Evolutionary conservation across 257 asterid species (phyloP), one percentile per base, ranked within the genome.

Genomic region (Ilex asprella): DNA sequence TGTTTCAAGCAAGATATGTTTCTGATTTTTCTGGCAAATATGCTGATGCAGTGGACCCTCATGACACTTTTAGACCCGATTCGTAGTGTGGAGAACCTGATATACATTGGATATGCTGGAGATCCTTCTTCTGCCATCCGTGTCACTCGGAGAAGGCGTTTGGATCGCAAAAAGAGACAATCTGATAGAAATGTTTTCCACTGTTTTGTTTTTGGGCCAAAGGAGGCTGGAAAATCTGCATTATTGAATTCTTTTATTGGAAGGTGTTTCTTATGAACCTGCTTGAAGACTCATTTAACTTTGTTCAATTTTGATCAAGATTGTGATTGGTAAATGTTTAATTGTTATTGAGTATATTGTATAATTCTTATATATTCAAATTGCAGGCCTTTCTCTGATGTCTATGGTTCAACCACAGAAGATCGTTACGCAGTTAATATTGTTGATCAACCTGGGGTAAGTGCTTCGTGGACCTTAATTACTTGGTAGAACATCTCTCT

Each of bases 141-240:
- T 62, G 71, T 92, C 57, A 85, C 96, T 71, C 83, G 96, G 53
- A 81, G 97, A 82, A 89, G 96, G 70, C 87, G 87, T 44, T n/a
- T 83, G 46, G 96, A 92, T 83, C 94, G 94, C 65, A 89, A 86
- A 82, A 92, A 82, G 91, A 89, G 89, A 68, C 91, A 80, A 58
- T 79, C 94, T 7, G 96, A 86, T 54, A 78, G 93, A 78, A 86
- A 76, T 69, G 91, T 89, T 60, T 84, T 79, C 75, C 96, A 89
- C 56, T 92, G 97, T 72, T 89, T 80, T 79, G 97, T 92, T 63
- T 89, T 92, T 82, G 97, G 96, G 68, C 95, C 99, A 30, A 87
- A 85, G 70, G 88, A 78, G 70, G 81, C 96, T 61, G 99, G 99
- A 58, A 92, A 92, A 78, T 78, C 96, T 68, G 86, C 97, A 63